A percentile compares a stretch with the other conserved stretches of the same genome.
phyloP scores from a whole-genome alignment of 768 basidiomycete genomes.

The Lentinula guzmanii region DNA sequence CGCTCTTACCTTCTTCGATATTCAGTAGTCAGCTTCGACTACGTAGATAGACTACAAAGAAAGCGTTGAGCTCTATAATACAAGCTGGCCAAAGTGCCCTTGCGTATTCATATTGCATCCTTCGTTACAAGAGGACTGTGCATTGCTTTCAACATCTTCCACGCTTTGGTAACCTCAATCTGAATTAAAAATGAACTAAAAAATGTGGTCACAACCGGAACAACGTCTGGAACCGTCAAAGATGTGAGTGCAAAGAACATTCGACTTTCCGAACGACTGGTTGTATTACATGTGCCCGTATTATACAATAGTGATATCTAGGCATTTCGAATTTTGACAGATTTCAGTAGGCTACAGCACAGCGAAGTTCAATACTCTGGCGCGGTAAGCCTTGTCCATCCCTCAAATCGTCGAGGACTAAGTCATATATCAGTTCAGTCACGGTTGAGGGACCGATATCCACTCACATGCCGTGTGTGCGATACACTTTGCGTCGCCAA shows the following conservation, averaged over 20 bases:
- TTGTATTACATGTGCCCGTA: too few species aligned
- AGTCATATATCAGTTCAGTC: background rate
- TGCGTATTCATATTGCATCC: background rate
- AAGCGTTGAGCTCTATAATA: background rate
- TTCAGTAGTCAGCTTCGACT: constrained; percentile 17
- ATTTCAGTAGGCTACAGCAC: constrained; percentile 6
- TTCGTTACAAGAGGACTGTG: too few species aligned
- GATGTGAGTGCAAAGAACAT: too few species aligned
- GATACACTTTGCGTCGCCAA: constrained; percentile 1
- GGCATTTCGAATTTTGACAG: background rate
- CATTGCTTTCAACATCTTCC: too few species aligned
- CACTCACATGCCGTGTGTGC: constrained; percentile 7
- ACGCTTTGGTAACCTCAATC: too few species aligned
- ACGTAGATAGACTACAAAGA: background rate
- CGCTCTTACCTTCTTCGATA: constrained; percentile 63
- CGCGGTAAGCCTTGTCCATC: constrained; percentile 5
- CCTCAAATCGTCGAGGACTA: constrained; percentile 6
- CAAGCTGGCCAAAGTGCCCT: background rate
- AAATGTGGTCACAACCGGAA: too few species aligned
- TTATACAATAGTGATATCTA: too few species aligned
- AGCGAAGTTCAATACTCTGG: constrained; percentile 7
- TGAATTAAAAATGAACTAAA: too few species aligned
- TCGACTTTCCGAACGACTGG: too few species aligned
- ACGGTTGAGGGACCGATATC: too few species aligned
- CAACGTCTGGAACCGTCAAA: too few species aligned